phyloP scores from a whole-genome alignment of 2,329 filamentous ascomycete genomes.

The Ilyonectria mors-panacis region DNA sequence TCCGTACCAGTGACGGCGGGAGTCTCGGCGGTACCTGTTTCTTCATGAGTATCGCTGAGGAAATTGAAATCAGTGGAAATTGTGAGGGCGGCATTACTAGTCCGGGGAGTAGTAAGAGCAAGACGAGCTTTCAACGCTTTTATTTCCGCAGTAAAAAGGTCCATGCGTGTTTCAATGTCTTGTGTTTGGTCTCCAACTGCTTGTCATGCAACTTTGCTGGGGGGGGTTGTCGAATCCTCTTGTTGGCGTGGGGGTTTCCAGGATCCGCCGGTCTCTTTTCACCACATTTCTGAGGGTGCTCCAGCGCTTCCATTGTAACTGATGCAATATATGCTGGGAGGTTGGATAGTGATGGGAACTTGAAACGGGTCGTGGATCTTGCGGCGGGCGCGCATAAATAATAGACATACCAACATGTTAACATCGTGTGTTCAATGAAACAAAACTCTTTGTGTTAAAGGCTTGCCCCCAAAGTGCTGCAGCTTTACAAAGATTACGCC shows the following conservation, averaged over 20 bases:
- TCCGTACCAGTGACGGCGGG: too few relatives aligned
- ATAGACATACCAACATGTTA: neutral
- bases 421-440: neutral
- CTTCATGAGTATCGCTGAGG: too few relatives aligned
- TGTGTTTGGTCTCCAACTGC: neutral
- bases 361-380: neutral
- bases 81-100: too few relatives aligned
- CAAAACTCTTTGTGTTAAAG: neutral
- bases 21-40: too few relatives aligned
- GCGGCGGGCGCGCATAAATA: neutral
- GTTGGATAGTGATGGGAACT: neutral
- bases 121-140: too few relatives aligned
- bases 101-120: too few relatives aligned
- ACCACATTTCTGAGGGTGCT: neutral
- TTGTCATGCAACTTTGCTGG: neutral
- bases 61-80: too few relatives aligned
- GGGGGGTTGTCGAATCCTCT: neutral
- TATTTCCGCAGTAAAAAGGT: neutral
- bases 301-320: neutral
- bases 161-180: neutral
- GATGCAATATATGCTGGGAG: neutral
- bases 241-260: neutral
- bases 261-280: neutral
- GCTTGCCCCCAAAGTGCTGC: neutral
- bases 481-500: neutral